phyloP scores from a whole-genome alignment of 306 rosid species.

The Trifolium dubium region DNA sequence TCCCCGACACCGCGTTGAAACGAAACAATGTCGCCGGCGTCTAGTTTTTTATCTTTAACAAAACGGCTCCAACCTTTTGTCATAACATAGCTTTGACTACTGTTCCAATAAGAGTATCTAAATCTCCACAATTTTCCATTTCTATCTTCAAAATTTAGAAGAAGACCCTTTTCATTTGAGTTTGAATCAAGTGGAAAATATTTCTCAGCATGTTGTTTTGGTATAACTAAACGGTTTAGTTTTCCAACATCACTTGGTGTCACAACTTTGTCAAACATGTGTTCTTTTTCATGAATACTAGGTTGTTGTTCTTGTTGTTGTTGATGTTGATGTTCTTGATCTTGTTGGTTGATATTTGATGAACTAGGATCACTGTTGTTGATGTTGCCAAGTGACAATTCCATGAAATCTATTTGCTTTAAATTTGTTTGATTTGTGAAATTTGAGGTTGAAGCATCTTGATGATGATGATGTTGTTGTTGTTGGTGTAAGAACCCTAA shows the following conservation, averaged over 20 bases:
- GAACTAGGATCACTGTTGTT: slow-evolving; percentile 27
- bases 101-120: slow-evolving; percentile 90
- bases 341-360: not conserved
- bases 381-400: slow-evolving; percentile 48
- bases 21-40: slow-evolving; percentile 84
- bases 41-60: slow-evolving; percentile 84
- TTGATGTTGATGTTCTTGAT: not conserved
- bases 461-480: slow-evolving; percentile 39
- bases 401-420: slow-evolving; percentile 50
- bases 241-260: slow-evolving; percentile 95
- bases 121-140: slow-evolving; percentile 81
- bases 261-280: slow-evolving; percentile 86
- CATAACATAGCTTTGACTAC: slow-evolving; percentile 95
- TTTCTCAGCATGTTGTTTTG: slow-evolving; percentile 84
- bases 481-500: slow-evolving; percentile 49
- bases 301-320: not conserved
- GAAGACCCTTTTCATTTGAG: slow-evolving; percentile 75
- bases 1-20: slow-evolving; percentile 79
- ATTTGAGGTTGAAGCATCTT: slow-evolving; percentile 41
- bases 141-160: slow-evolving; percentile 73
- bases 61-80: slow-evolving; percentile 96
- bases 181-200: slow-evolving; percentile 78
- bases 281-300: slow-evolving; percentile 60
- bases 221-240: slow-evolving; percentile 85
- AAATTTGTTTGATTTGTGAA: slow-evolving; percentile 34